A percentile compares a stretch with the other conserved stretches of the same genome.
phyloP scores from a whole-genome alignment of 2,329 filamentous ascomycete species.

The Colletotrichum sidae region DNA sequence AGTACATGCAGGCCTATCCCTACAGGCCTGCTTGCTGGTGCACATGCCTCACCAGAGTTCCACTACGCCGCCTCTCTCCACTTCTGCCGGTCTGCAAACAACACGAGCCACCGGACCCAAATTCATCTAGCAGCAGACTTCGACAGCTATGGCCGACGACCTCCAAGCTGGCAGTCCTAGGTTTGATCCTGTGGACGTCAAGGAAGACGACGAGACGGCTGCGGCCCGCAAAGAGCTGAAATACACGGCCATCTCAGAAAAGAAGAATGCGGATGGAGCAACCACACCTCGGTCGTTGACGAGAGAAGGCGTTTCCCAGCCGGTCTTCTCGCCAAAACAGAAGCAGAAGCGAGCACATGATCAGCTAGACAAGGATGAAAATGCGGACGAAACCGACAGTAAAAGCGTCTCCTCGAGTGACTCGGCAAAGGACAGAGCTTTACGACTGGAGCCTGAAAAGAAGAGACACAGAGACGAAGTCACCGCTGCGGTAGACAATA shows the following conservation, averaged over 20 bases:
- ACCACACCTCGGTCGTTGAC: conserved; percentile 43
- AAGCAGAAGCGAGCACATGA: conserved; percentile 72
- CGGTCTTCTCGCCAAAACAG: conserved; percentile 72
- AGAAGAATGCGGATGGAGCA: conserved; percentile 44
- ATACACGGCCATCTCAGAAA: conserved; percentile 72
- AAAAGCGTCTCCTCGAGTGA: conserved; percentile 56
- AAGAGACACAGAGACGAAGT: conserved; percentile 69
- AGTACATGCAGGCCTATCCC: too few relatives aligned
- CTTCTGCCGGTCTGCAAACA: too few relatives aligned
- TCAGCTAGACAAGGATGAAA: conserved; percentile 64
- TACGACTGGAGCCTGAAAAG: conserved; percentile 69
- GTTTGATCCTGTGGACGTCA: conserved; percentile 50
- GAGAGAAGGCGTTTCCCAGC: conserved; percentile 58
- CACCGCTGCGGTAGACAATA: conserved; percentile 44
- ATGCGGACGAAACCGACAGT: conserved; percentile 54
- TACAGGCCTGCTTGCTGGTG: too few relatives aligned
- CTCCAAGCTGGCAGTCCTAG: conserved; percentile 55
- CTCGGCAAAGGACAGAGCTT: conserved; percentile 61
- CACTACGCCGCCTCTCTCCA: too few relatives aligned
- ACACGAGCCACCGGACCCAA: too few relatives aligned
- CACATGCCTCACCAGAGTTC: too few relatives aligned
- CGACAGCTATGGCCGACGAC: conserved; percentile 58
- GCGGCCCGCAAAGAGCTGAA: conserved; percentile 73
- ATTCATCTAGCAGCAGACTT: too few relatives aligned
- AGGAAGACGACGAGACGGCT: conserved; percentile 73